These are phyloP conservation scores for Paramecium sonneborni DNA, from an alignment of 73 alveolate genomes.

Conservation along the genomic window DNA sequence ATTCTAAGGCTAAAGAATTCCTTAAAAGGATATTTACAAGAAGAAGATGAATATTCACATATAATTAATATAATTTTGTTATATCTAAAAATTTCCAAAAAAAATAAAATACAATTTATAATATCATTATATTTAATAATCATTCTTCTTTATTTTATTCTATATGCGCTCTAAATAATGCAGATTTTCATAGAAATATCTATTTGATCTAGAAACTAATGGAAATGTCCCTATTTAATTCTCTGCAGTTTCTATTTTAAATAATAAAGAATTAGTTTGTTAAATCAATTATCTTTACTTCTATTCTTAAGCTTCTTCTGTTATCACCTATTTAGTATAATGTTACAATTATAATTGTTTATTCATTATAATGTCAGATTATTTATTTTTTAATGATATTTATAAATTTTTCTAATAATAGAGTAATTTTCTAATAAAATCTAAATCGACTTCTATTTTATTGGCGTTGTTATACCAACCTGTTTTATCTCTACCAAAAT, in stretches of 20 bases:
- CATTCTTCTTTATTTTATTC: background rate
- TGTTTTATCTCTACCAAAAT: background rate
- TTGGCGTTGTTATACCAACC: constrained; percentile 14
- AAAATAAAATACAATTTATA: too few relatives aligned
- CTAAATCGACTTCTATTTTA: background rate
- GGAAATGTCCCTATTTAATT: background rate
- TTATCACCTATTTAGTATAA: background rate
- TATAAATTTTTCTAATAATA: constrained; percentile 21
- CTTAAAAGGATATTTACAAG: background rate
- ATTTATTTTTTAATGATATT: background rate
- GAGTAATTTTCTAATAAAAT: constrained; percentile 23
- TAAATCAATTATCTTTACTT: background rate
- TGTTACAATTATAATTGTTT: background rate
- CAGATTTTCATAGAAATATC: background rate
- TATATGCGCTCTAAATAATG: background rate
- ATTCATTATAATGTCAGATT: background rate
- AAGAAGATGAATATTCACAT: background rate
- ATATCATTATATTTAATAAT: background rate
- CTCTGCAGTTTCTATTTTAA: background rate
- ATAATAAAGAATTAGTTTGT: background rate
- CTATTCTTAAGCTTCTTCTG: background rate
- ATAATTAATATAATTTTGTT: background rate
- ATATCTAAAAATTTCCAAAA: too few relatives aligned
- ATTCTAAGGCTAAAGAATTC: background rate
- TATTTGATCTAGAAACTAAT: background rate